Percentiles rank a stretch among this genome's conserved stretches.
Conservation (phyloP, 2,329 filamentous ascomycete species). For the Fusarium cicatricum region DNA sequence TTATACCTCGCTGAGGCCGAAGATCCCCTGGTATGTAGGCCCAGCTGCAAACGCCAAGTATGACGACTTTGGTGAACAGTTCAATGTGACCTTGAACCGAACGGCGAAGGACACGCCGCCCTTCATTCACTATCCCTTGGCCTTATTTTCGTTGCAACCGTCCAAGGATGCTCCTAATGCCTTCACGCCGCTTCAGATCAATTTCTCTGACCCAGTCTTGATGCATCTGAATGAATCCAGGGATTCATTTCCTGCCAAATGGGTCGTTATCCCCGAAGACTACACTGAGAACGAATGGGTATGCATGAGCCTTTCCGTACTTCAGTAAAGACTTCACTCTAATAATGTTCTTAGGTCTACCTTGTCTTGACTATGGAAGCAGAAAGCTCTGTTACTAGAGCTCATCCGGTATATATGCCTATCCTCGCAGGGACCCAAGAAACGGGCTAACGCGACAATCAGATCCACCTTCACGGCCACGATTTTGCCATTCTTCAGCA, state of each 20-base stretch:
- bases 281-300: slow-evolving; percentile 34
- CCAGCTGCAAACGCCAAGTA: slow-evolving; percentile 25
- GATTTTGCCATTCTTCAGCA: slow-evolving; percentile 36
- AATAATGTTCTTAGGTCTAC: slow-evolving; percentile 13
- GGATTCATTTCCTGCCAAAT: slow-evolving; percentile 7
- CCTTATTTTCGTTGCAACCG: slow-evolving; percentile 19
- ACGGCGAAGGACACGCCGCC: neutral
- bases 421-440: accelerated
- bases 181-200: slow-evolving; percentile 29
- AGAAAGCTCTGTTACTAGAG: neutral
- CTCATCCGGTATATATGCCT: slow-evolving; percentile 30
- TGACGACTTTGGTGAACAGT: slow-evolving; percentile 13
- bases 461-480: slow-evolving; percentile 38
- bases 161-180: neutral
- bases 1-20: slow-evolving; percentile 22
- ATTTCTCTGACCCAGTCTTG: slow-evolving; percentile 25
- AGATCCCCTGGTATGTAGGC: slow-evolving; percentile 34
- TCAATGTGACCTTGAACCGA: slow-evolving; percentile 25
- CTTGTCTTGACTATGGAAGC: slow-evolving; percentile 29
- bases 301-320: neutral
- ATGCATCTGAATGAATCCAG: slow-evolving; percentile 22
- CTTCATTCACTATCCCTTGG: slow-evolving; percentile 23
- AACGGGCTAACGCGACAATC: neutral
- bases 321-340: neutral
- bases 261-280: slow-evolving; percentile 33